Evolutionary conservation across 1,139 yeast species (phyloP).

Genomic region (Pneumocystis jirovecii): DNA sequence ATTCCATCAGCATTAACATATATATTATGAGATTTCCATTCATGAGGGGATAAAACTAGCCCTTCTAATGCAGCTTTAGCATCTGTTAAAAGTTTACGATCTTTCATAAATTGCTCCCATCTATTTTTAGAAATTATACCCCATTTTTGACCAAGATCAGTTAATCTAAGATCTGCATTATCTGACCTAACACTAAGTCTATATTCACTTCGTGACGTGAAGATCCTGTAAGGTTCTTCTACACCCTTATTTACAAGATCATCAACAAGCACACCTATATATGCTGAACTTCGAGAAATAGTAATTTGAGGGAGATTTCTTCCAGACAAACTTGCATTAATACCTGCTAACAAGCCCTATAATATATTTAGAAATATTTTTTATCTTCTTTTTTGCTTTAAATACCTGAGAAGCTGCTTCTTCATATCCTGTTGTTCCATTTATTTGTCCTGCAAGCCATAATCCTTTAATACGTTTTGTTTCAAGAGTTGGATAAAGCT

Average conservation of each 20-base stretch:
- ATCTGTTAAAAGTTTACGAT: conserved; percentile 33
- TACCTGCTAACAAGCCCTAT: conserved; percentile 91
- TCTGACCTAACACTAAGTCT: conserved; percentile 81
- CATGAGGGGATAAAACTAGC: conserved; percentile 37
- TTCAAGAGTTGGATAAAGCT: conserved; percentile 60
- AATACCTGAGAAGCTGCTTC: conserved; percentile 65
- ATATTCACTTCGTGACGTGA: conserved; percentile 89
- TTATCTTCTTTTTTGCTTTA: neutral
- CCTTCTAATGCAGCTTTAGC: conserved; percentile 35
- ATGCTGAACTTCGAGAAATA: conserved; percentile 67
- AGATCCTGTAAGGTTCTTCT: conserved; percentile 95
- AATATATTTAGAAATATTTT: neutral
- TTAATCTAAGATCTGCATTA: conserved; percentile 78
- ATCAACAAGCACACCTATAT: conserved; percentile 82
- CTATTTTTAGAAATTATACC: conserved; percentile 59
- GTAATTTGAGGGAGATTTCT: conserved; percentile 34
- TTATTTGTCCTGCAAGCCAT: conserved; percentile 89
- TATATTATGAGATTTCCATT: conserved; percentile 41
- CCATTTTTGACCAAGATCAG: conserved; percentile 45
- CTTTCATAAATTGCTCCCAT: conserved; percentile 36
- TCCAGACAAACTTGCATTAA: conserved; percentile 61
- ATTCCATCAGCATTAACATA: conserved; percentile 22
- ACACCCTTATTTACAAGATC: conserved; percentile 93
- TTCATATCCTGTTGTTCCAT: conserved; percentile 97
- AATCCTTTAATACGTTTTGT: conserved; percentile 68